phyloP scores from a whole-genome alignment of 352 stramenopile species.

The Hyaloperonospora arabidopsidis region DNA sequence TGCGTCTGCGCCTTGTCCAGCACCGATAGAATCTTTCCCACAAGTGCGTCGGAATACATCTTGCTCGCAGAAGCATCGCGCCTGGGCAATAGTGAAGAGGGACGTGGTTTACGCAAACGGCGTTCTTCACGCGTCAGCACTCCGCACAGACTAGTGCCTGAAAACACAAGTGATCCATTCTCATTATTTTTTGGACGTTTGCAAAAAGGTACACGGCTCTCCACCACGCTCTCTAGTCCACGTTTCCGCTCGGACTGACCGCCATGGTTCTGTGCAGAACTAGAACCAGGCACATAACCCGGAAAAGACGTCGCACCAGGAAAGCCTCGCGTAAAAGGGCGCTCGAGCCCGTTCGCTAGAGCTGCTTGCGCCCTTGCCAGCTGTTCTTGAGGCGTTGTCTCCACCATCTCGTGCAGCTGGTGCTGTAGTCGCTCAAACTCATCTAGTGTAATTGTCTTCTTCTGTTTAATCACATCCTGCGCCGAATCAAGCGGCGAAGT shows the following conservation, averaged over 20 bases:
- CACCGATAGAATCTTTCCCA: conserved; percentile 71
- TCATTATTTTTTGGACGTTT: conserved; percentile 42
- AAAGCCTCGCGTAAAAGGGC: conserved; percentile 23
- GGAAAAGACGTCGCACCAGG: conserved; percentile 21
- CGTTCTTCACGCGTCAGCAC: conserved; percentile 47
- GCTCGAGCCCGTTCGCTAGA: conserved; percentile 38
- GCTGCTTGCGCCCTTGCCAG: conserved; percentile 49
- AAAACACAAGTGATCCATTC: conserved; percentile 35
- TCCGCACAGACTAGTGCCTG: conserved; percentile 24
- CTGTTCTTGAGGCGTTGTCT: conserved; percentile 48
- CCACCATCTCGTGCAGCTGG: conserved; percentile 56
- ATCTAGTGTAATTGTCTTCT: conserved; percentile 69
- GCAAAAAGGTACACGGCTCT: conserved; percentile 28
- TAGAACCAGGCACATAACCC: conserved; percentile 38
- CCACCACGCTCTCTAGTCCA: conserved; percentile 11
- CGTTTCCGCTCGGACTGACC: conserved; percentile 19
- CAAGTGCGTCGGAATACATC: conserved; percentile 66
- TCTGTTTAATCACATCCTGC: conserved; percentile 57
- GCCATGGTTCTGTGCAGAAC: conserved; percentile 21
- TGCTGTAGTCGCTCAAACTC: conserved; percentile 65
- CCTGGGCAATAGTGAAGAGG: conserved; percentile 71
- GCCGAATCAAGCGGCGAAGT: conserved; percentile 44
- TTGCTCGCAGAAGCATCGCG: conserved; percentile 47
- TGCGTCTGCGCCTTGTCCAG: conserved; percentile 75
- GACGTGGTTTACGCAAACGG: conserved; percentile 45